These are phyloP conservation scores for Nemania bipapillata DNA, from an alignment of 2,329 filamentous ascomycete species.

Conservation along the genomic window DNA sequence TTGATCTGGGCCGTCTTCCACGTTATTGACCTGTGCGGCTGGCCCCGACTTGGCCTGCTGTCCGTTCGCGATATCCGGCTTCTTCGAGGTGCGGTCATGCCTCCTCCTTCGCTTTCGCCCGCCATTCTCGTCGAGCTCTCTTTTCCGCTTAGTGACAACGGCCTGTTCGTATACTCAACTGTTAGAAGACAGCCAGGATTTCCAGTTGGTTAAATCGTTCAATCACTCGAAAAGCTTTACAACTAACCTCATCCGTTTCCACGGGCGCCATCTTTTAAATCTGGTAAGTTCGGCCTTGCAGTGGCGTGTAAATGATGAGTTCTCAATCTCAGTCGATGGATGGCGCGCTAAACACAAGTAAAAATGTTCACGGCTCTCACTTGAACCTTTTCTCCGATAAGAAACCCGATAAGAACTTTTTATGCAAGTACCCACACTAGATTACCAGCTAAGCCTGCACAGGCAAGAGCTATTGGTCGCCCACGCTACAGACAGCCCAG, in stretches of 20 bases:
- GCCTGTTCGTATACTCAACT: slow-evolving; percentile 42
- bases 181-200: slow-evolving; percentile 29
- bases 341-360: slow-evolving; percentile 29
- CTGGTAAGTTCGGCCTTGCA: slow-evolving; percentile 7
- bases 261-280: slow-evolving; percentile 46
- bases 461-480: no score
- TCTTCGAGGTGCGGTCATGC: slow-evolving; percentile 45
- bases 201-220: neutral
- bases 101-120: slow-evolving; percentile 58
- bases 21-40: slow-evolving; percentile 34
- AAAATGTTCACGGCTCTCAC: slow-evolving; percentile 44
- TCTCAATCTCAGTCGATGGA: slow-evolving; percentile 9
- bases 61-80: slow-evolving; percentile 32
- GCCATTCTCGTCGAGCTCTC: slow-evolving; percentile 57
- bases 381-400: slow-evolving; percentile 48
- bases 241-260: slow-evolving; percentile 44
- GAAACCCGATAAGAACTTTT: slow-evolving; percentile 42
- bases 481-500: no score
- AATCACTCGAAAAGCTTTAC: neutral
- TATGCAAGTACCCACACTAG: neutral
- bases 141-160: slow-evolving; percentile 60
- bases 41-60: slow-evolving; percentile 18
- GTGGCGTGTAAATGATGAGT: slow-evolving; percentile 3
- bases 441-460: neutral
- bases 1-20: slow-evolving; percentile 3